Conservation (phyloP, 2,329 filamentous ascomycete genomes). For the Neodidymelliopsis sp. region DNA sequence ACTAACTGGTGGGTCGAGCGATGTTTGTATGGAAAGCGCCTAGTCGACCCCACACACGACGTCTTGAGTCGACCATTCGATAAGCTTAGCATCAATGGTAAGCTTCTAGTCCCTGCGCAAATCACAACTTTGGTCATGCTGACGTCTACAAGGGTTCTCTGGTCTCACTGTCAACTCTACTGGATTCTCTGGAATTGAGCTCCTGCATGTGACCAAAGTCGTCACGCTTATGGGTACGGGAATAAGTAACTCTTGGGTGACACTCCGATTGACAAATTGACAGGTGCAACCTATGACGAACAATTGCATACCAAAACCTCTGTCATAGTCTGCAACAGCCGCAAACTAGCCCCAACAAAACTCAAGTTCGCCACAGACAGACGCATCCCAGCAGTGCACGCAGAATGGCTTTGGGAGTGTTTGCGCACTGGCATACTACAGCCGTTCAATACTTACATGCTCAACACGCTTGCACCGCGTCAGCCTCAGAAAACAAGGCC, state of each 20-base stretch:
- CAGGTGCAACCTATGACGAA: conserved; percentile 80
- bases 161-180: conserved; percentile 79
- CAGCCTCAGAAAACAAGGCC: conserved; percentile 24
- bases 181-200: conserved; percentile 82
- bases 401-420: conserved; percentile 86
- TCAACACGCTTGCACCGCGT: conserved; percentile 26
- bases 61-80: conserved; percentile 80
- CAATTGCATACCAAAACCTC: conserved; percentile 75
- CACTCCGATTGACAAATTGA: conserved; percentile 25
- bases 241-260: conserved; percentile 8
- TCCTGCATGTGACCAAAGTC: conserved; percentile 82
- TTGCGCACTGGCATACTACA: conserved; percentile 63
- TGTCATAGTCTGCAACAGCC: conserved; percentile 75
- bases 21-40: conserved; percentile 78
- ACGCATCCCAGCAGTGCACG: conserved; percentile 80
- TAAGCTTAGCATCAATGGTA: conserved; percentile 69
- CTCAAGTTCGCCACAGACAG: conserved; percentile 77
- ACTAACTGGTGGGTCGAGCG: conserved; percentile 95
- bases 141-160: conserved; percentile 64
- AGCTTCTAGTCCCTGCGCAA: conserved; percentile 17
- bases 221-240: conserved; percentile 71
- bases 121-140: conserved; percentile 19
- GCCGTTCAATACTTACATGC: conserved; percentile 54
- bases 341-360: conserved; percentile 72
- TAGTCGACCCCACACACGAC: conserved; percentile 73